Base-by-base conservation (phyloP, 352 stramenopile species). In the Phytopythium oedochilum region DNA sequence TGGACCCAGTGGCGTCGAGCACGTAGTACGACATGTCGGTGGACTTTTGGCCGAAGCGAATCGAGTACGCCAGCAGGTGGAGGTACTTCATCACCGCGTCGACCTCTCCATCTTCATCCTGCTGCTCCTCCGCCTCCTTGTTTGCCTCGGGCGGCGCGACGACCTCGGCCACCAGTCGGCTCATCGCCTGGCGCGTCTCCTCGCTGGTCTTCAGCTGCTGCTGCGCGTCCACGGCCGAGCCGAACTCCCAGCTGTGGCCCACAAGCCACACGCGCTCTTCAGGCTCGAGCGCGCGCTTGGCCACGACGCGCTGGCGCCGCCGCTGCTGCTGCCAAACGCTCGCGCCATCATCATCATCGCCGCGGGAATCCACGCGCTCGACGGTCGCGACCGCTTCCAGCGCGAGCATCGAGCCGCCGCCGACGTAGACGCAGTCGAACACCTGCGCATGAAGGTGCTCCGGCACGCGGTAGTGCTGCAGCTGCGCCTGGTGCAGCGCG, bases 11-110 rank as follows among this genome's bases (percentile, higher is more conserved):
- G 34, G 60, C n/a, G 53, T 76, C 66, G 5, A 84, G 64, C 43
- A 84, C 73, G n/a, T 81, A 84, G 39, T 84, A 76, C 55, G 60
- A 58, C 66, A 84, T 61, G 2, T 84, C 68, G 18, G 70, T 63
- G 5, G 68, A 71, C 6, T 65, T 61, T 1, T 53, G 40, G 36
- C 71, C 71, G 38, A 84, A 81, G 14, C 73, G 62, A 60, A 84
- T 71, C 23, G 71, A 79, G 45, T 73, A 81, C 12, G 73, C 73
- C 43, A 80, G 32, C 7, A 73, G 59, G 54, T 81, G 71, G 48
- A 84, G 49, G 23, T 70, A 55, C 25, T 59, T 42, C 10, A 81
- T 61, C n/a, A 84, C 53, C 26, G 23, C 38, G 32, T 66, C 63
- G 39, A 71, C 66, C 15, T 71, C 53, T 39, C 45, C 35, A 0